Conservation (phyloP, 1,139 yeast genomes). For the Nakaseomyces uthaithaninus region DNA sequence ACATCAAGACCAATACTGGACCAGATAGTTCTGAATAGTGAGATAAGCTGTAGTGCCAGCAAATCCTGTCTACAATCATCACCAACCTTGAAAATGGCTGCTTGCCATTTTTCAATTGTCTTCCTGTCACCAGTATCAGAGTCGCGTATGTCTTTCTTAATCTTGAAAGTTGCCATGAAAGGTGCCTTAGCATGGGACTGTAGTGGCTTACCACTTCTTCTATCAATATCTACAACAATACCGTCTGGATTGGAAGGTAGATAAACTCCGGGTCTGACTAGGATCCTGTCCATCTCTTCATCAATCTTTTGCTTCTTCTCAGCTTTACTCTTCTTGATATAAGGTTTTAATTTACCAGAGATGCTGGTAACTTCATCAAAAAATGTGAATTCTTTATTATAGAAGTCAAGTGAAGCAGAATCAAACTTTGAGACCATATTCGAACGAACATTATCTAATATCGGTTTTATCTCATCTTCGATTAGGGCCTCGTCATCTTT, state of each 20-base stretch:
- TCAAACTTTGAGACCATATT: conserved; percentile 58
- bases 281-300: conserved; percentile 82
- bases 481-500: conserved; percentile 77
- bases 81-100: conserved; percentile 97
- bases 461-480: conserved; percentile 81
- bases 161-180: conserved; percentile 90
- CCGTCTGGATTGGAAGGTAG: conserved; percentile 97
- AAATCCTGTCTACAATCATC: conserved; percentile 99
- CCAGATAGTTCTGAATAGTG: conserved; percentile 90
- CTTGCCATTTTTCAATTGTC: conserved; percentile 63
- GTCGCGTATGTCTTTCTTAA: conserved; percentile 50
- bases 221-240: conserved; percentile 78
- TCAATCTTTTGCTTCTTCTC: conserved; percentile 95
- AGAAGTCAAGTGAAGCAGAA: conserved; percentile 54
- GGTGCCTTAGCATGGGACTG: conserved; percentile 99
- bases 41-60: conserved; percentile 82
- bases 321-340: conserved; percentile 85
- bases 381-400: conserved; percentile 77
- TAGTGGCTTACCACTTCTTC: conserved; percentile 90
- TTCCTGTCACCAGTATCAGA: conserved; percentile 34
- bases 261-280: conserved; percentile 77
- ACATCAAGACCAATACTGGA: conserved; percentile 78
- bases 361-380: conserved; percentile 88
- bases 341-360: conserved; percentile 91
- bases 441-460: conserved; percentile 64